Evolutionary conservation across 192 early-diverging fungal species (phyloP).

Genomic region (Coemansia sp.): DNA sequence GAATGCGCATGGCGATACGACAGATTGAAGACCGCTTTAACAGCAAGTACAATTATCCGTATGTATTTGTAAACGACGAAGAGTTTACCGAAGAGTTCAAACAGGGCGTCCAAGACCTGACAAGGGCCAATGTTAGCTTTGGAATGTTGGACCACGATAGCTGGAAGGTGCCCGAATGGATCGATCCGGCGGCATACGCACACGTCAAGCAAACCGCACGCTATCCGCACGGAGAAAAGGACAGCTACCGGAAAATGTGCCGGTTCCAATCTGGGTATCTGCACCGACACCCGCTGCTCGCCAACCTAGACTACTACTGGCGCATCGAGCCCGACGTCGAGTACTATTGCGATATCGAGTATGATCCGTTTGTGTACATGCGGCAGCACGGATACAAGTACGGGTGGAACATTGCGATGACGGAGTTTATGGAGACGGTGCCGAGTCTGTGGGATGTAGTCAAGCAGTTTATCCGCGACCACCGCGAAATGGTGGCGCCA

Average conservation of each 20-base stretch:
- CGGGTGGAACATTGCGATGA: conserved; percentile 34
- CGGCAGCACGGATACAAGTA: conserved; percentile 33
- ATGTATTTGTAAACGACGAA: conserved; percentile 72
- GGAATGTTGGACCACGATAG: conserved; percentile 22
- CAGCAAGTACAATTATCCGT: conserved; percentile 67
- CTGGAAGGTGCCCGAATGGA: conserved; percentile 19
- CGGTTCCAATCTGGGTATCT: conserved; percentile 45
- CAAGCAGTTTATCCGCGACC: conserved; percentile 4
- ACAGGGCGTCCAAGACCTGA: conserved; percentile 30
- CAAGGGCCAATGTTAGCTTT: conserved; percentile 16
- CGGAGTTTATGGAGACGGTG: conserved; percentile 38
- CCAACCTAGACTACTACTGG: conserved; percentile 52
- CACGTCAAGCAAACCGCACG: conserved; percentile 4
- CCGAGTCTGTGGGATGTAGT: conserved; percentile 42
- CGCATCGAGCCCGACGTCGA: conserved; percentile 53
- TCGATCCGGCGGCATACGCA: background rate
- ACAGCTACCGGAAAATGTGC: conserved; percentile 45
- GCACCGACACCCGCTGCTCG: conserved; percentile 39
- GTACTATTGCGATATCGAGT: conserved; percentile 48
- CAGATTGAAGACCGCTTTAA: conserved; percentile 70
- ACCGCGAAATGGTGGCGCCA: conserved; percentile 9
- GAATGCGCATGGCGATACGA: conserved; percentile 50
- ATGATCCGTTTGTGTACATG: conserved; percentile 53
- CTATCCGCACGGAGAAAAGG: conserved; percentile 36
- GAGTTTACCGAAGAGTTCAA: conserved; percentile 67